These are phyloP conservation scores for Tricladium varicosporioides DNA, from an alignment of 2,329 filamentous ascomycete species.

Conservation along the genomic window DNA sequence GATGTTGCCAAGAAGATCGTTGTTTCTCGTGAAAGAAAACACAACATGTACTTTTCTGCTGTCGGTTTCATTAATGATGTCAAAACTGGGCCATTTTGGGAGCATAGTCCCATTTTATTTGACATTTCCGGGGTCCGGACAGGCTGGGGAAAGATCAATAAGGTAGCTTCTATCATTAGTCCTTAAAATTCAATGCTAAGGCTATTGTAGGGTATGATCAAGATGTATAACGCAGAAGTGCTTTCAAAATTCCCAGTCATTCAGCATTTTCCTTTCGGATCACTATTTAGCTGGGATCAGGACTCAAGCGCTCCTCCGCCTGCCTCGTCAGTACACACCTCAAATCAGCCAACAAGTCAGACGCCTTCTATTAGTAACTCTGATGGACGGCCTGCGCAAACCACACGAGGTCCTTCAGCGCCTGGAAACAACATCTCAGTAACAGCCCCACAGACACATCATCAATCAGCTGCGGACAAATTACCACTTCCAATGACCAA, in stretches of 20 bases:
- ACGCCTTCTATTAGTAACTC: slow-evolving; percentile 14
- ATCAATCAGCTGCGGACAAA: neutral
- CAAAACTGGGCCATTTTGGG: slow-evolving; percentile 95
- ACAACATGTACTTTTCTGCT: slow-evolving; percentile 90
- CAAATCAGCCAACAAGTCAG: slow-evolving; percentile 46
- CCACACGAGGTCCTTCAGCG: slow-evolving; percentile 19
- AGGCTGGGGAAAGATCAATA: slow-evolving; percentile 99
- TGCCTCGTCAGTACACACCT: slow-evolving; percentile 53
- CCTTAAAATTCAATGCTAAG: slow-evolving; percentile 1
- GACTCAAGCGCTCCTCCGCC: slow-evolving; percentile 59
- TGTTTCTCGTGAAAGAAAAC: slow-evolving; percentile 62
- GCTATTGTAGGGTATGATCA: slow-evolving; percentile 80
- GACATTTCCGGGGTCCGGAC: slow-evolving; percentile 89
- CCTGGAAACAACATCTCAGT: slow-evolving; percentile 16
- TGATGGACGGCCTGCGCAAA: slow-evolving; percentile 22
- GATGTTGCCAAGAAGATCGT: slow-evolving; percentile 64
- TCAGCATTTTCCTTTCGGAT: slow-evolving; percentile 89
- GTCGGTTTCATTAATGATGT: slow-evolving; percentile 97
- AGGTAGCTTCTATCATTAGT: slow-evolving; percentile 43
- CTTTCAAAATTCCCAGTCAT: slow-evolving; percentile 96
- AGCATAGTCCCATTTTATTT: slow-evolving; percentile 90
- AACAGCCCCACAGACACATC: slow-evolving; percentile 28
- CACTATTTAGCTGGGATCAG: slow-evolving; percentile 72
- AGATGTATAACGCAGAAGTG: slow-evolving; percentile 98
- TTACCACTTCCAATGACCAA: no score